Percentiles rank a stretch among this genome's conserved stretches.
phyloP scores from a whole-genome alignment of 148 eudicot genomes.

The Diospyros kaki region DNA sequence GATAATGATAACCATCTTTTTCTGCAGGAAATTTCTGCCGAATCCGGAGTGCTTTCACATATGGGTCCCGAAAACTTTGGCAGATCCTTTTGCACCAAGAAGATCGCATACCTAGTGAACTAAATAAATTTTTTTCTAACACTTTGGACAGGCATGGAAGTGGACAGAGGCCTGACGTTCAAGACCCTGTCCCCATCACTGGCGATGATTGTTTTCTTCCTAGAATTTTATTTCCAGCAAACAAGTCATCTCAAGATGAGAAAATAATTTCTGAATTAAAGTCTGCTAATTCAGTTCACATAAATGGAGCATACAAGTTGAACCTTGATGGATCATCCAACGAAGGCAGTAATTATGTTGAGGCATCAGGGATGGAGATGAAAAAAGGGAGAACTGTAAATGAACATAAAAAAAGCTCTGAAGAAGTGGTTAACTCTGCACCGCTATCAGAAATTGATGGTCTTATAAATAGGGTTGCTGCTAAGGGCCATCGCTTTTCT shows the following conservation, averaged over 20 bases:
- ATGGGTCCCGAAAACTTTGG: slow-evolving; percentile 82
- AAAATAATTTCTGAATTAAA: slow-evolving; percentile 25
- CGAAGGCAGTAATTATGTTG: slow-evolving; percentile 7
- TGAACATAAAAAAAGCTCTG: slow-evolving; percentile 23
- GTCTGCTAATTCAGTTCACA: slow-evolving; percentile 19
- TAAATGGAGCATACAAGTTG: slow-evolving; percentile 17
- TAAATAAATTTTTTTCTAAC: slow-evolving; percentile 63
- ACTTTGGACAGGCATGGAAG: slow-evolving; percentile 76
- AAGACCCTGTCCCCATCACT: slow-evolving; percentile 30
- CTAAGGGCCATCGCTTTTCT: slow-evolving; percentile 20
- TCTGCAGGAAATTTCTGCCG: slow-evolving; percentile 74
- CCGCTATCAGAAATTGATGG: background rate
- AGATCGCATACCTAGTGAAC: slow-evolving; percentile 54
- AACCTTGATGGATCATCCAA: slow-evolving; percentile 18
- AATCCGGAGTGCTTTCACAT: slow-evolving; percentile 82
- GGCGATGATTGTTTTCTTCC: slow-evolving; percentile 24
- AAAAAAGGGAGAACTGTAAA: slow-evolving; percentile 8
- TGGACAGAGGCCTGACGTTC: slow-evolving; percentile 75
- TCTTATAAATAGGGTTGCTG: slow-evolving; percentile 12
- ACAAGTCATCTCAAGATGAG: slow-evolving; percentile 29
- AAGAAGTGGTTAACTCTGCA: slow-evolving; percentile 7
- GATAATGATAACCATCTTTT: background rate
- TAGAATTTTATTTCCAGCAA: slow-evolving; percentile 17
- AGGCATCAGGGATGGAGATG: slow-evolving; percentile 18
- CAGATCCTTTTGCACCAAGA: slow-evolving; percentile 57